Conservation (phyloP, 1,284 basidiomycete genomes). For the Pascua guehoae region DNA sequence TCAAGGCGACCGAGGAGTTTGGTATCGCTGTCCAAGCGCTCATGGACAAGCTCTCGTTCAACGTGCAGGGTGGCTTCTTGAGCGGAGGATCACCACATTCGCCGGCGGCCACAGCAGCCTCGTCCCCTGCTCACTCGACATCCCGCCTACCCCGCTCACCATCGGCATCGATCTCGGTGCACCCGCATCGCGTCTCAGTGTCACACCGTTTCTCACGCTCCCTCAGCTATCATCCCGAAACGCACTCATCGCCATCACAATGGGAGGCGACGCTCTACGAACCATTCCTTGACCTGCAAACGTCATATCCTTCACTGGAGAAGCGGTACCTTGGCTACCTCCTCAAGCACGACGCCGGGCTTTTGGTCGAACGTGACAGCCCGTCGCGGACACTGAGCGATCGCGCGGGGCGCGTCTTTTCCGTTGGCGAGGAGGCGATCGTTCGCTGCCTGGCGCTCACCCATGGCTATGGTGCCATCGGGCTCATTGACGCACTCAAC, state of each 20-base stretch:
- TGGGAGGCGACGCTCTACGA: conserved; percentile 90
- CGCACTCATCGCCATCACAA: conserved; percentile 13
- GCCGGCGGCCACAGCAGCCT: conserved; percentile 7
- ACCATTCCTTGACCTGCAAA: conserved; percentile 83
- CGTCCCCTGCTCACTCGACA: conserved; percentile 7
- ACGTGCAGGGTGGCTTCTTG: conserved; percentile 29
- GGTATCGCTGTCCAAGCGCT: conserved; percentile 66
- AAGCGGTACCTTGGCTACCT: conserved; percentile 61
- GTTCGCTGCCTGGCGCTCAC: conserved; percentile 72
- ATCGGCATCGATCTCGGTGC: conserved; percentile 4
- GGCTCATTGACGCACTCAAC: conserved; percentile 70
- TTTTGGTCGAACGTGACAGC: conserved; percentile 53
- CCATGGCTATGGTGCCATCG: conserved; percentile 74
- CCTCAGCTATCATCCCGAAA: conserved; percentile 18
- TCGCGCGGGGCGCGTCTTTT: conserved; percentile 66
- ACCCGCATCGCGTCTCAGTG: conserved; percentile 16
- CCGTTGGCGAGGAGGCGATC: conserved; percentile 73
- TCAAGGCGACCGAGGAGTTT: conserved; percentile 75
- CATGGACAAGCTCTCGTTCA: conserved; percentile 60
- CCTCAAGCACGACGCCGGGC: conserved; percentile 53
- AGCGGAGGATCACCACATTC: conserved; percentile 16
- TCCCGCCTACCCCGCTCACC: not conserved
- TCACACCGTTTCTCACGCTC: conserved; percentile 38
- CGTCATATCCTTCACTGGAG: conserved; percentile 74
- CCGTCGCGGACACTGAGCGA: conserved; percentile 67